Conservation (phyloP, 495 filamentous ascomycete species). For the Daldinia decipiens region DNA sequence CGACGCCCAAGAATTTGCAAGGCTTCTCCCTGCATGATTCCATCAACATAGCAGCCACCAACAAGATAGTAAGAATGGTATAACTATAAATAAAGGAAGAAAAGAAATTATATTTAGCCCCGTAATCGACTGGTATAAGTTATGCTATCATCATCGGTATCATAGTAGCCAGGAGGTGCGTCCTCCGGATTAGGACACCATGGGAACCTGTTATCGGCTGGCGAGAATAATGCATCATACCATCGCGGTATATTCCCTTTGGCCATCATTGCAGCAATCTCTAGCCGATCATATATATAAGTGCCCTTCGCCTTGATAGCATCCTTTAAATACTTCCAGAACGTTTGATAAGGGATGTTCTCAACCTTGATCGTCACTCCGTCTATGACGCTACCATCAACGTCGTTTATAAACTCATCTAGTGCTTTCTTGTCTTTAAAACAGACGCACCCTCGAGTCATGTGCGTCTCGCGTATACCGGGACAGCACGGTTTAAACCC, state of each 20-base stretch:
- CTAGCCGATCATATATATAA: not conserved
- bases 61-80: no score
- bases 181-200: slow-evolving; percentile 3
- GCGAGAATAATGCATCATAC: not conserved
- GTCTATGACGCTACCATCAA: not conserved
- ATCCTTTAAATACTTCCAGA: not conserved
- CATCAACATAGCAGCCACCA: no score
- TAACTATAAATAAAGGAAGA: no score
- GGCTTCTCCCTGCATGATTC: no score
- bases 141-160: not conserved
- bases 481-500: not conserved
- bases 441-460: slow-evolving; percentile 2
- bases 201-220: not conserved
- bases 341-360: not conserved
- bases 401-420: not conserved
- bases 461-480: not conserved
- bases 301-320: not conserved
- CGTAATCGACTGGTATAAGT: no score
- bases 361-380: not conserved
- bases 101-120: no score
- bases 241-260: not conserved
- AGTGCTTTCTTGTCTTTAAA: not conserved
- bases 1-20: no score
- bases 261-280: not conserved
- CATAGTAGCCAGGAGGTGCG: not conserved